Conservation (phyloP, 495 filamentous ascomycete species). For the Aspergillus affinis region DNA sequence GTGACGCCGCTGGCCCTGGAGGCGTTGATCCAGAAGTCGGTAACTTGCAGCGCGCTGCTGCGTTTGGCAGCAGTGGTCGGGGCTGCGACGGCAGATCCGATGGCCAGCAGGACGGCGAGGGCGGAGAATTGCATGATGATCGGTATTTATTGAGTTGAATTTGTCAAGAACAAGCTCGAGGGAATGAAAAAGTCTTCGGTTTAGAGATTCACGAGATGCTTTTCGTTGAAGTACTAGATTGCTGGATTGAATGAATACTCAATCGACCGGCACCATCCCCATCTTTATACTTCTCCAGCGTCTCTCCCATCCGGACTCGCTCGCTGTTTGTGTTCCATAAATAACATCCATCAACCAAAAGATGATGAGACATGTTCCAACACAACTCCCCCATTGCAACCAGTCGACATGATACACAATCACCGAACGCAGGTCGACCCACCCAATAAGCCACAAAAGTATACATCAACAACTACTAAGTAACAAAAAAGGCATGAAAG, state of each 20-base stretch:
- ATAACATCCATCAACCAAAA: background rate
- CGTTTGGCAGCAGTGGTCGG: slow-evolving; percentile 14
- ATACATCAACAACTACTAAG: background rate
- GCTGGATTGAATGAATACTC: background rate
- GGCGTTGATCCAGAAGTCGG: slow-evolving; percentile 17
- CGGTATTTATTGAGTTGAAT: background rate
- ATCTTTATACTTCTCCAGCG: background rate
- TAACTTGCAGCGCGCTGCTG: slow-evolving; percentile 18
- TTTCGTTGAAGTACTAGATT: background rate
- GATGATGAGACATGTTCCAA: background rate
- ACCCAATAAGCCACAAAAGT: background rate
- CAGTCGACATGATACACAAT: background rate
- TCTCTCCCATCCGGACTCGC: background rate
- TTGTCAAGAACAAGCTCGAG: background rate
- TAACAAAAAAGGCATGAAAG: background rate
- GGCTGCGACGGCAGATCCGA: slow-evolving; percentile 21
- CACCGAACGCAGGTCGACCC: background rate
- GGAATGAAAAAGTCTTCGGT: background rate
- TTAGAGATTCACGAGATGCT: background rate
- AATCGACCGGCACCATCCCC: background rate
- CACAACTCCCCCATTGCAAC: background rate
- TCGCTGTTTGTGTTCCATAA: background rate
- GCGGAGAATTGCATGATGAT: slow-evolving; percentile 25
- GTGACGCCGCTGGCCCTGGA: too few species aligned
- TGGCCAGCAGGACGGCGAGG: slow-evolving; percentile 18